Base-by-base conservation (phyloP, 176 grass and related monocot species). In the Microstegium vimineum region DNA sequence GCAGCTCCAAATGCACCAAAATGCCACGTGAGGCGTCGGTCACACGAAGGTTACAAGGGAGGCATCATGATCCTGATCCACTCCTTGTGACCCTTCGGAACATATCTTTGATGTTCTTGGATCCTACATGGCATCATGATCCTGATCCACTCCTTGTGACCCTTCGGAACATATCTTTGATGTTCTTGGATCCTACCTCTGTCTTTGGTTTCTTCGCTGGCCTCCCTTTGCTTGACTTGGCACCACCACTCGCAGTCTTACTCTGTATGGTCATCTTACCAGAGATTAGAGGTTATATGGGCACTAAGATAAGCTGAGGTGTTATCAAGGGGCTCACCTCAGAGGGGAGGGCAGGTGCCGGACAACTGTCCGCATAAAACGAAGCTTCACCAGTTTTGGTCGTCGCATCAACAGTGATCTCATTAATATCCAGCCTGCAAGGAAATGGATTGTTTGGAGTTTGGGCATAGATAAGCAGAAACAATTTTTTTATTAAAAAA, bases 51-150 rank as follows among this genome's bases (percentile, higher is more conserved):
- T 85, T 61, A 5, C 6, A 33, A 3, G 2, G 60, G 30, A 36
- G 45, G 72, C 17, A 20, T 81, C 64, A 81, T 56, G 78, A 78
- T 85, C 77, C 81, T 57, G 22, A 71, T 75, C 89, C 82, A 35
- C 59, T 93, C 88, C 84, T 95, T 69, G 90, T 90, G 45, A 85
- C 88, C 81, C 82, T 98, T 51, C 75, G 72, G 83, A 99, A 99
- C 93, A 99, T 95, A 59, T 99, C 96, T 82, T 90, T 90, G 32
- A 99, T 95, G 81, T 93, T 99, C 81, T 88, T 84, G 4, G 93
- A 99, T 73, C 89, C n/a, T n/a, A n/a, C n/a, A n/a, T n/a, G 36
- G 68, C 11, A 22, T 91, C n/a, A n/a, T n/a, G n/a, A n/a, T n/a
- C n/a, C n/a, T n/a, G n/a, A n/a, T n/a, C n/a, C n/a, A n/a, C n/a